These are phyloP conservation scores for Astragalus membranaceus DNA, from an alignment of 306 rosid species.

Conservation along the genomic window DNA sequence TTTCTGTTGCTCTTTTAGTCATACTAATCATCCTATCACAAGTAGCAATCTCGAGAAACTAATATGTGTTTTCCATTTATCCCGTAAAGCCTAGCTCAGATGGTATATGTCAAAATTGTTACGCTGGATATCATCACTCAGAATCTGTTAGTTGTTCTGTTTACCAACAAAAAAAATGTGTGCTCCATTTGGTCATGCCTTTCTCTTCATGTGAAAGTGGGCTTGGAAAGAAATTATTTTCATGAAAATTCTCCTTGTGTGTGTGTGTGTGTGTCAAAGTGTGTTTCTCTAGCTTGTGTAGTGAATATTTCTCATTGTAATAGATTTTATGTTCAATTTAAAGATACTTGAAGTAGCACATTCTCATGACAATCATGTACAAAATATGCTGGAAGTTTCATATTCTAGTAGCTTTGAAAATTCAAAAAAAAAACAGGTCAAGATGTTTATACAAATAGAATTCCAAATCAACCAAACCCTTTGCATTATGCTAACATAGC, in stretches of 20 bases:
- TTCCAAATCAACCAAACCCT: neutral
- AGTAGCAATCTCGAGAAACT: slow-evolving; percentile 37
- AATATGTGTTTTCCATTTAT: neutral
- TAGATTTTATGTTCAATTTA: neutral
- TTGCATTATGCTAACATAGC: slow-evolving; percentile 48
- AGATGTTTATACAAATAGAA: neutral
- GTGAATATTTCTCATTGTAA: neutral
- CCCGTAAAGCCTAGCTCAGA: no score
- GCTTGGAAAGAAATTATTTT: neutral
- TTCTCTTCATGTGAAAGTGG: neutral
- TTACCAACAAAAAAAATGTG: no score
- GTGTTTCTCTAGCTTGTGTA: neutral
- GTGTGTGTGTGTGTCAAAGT: neutral
- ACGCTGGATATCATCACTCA: no score
- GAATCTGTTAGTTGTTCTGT: no score
- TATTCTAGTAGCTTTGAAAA: neutral
- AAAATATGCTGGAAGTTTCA: neutral
- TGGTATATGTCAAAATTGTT: no score
- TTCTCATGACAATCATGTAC: neutral
- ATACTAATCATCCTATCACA: slow-evolving; percentile 37
- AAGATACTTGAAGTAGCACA: neutral
- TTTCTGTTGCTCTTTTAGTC: slow-evolving; percentile 23
- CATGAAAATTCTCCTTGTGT: neutral
- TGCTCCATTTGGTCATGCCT: neutral
- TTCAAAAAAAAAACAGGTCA: neutral